Percentiles rank a stretch among this genome's conserved stretches.
Conservation (phyloP, 1,284 basidiomycete genomes). For the Ceratobasidium papillatum region DNA sequence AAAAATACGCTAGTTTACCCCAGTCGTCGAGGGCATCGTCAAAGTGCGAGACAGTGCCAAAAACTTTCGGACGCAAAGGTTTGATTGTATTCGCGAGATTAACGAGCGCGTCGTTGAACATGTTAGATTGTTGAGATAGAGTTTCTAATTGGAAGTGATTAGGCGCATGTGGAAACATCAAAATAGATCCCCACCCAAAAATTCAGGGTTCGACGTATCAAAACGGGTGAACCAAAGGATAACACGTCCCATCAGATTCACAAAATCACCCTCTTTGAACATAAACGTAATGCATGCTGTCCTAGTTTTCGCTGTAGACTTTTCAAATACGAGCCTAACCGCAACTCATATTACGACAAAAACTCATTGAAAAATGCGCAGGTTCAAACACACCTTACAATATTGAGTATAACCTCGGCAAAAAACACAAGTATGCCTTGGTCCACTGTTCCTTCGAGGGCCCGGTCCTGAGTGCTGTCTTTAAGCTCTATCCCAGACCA, state of each 20-base stretch:
- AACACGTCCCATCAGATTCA: neutral
- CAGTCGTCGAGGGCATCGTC: neutral
- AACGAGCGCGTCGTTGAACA: neutral
- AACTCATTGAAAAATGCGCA: neutral
- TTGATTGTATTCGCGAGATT: neutral
- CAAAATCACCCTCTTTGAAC: neutral
- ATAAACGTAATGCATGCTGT: neutral
- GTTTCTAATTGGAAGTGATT: neutral
- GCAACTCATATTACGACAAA: neutral
- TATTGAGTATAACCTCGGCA: neutral
- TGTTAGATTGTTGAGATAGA: neutral
- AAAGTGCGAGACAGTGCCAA: neutral
- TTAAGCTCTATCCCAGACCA: neutral
- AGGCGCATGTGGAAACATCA: neutral
- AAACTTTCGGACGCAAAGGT: neutral
- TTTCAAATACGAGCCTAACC: neutral
- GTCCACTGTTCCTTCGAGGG: neutral
- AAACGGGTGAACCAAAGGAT: neutral
- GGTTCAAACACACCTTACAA: neutral
- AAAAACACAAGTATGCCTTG: neutral
- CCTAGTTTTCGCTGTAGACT: neutral
- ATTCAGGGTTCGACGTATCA: neutral
- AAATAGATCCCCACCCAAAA: neutral
- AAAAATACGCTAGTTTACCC: neutral
- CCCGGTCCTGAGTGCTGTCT: neutral